Evolutionary conservation across 2,329 filamentous ascomycete genomes (phyloP).

Genomic region (Fusarium sp.): DNA sequence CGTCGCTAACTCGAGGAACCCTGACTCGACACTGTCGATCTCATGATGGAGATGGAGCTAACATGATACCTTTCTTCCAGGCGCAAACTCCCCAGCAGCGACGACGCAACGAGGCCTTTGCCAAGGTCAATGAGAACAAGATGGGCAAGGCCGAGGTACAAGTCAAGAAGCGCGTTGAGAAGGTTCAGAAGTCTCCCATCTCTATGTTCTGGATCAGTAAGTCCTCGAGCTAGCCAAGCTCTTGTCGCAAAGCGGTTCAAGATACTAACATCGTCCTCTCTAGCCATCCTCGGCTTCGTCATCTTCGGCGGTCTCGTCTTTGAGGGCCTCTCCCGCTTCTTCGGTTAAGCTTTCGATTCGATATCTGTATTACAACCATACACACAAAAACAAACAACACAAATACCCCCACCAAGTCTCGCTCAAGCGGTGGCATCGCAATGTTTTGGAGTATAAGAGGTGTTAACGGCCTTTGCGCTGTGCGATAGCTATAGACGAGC

Average conservation of each 20-base stretch:
- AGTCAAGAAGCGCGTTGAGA: conserved; percentile 70
- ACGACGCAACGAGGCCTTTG: conserved; percentile 82
- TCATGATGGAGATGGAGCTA: conserved; percentile 37
- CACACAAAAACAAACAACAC: conserved; percentile 8
- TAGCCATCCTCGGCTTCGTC: conserved; percentile 69
- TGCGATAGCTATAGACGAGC: conserved; percentile 9
- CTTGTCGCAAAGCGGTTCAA: background rate
- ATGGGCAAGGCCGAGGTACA: conserved; percentile 78
- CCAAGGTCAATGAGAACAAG: conserved; percentile 75
- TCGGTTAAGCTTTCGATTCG: conserved; percentile 46
- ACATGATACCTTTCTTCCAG: conserved; percentile 54
- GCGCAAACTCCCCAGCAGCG: conserved; percentile 88
- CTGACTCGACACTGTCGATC: conserved; percentile 19
- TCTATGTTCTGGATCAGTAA: conserved; percentile 73
- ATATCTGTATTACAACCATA: conserved; percentile 6
- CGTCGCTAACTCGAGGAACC: conserved; percentile 1
- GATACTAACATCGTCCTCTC: conserved; percentile 7
- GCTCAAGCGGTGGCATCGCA: background rate
- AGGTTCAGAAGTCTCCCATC: conserved; percentile 68
- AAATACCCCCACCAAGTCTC: conserved; percentile 20
- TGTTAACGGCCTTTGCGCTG: conserved; percentile 1
- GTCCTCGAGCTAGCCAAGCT: conserved; percentile 38
- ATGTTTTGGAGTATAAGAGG: conserved; percentile 11
- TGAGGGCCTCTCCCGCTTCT: conserved; percentile 67
- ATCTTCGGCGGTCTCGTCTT: conserved; percentile 71